Evolutionary conservation across 2,329 filamentous ascomycete species (phyloP), one percentile per base, ranked within the genome.

Genomic region (Exophiala dermatitidis): DNA sequence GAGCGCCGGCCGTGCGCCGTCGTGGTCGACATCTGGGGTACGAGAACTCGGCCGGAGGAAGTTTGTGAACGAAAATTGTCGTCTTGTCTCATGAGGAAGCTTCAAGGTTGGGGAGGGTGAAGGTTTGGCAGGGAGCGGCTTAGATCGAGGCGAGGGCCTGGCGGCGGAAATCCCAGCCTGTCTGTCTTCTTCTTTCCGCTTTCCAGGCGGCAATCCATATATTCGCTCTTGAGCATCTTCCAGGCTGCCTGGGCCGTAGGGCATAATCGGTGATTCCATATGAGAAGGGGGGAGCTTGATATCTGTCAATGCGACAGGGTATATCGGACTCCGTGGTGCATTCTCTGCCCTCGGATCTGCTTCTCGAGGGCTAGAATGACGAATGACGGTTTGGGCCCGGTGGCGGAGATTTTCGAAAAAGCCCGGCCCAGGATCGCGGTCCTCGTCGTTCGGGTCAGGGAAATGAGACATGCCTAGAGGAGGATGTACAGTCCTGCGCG

Each of bases 41-140:
- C 67, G 66, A 56, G 65, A 62, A 46, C 64, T 60, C 63, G 83
- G 78, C 56, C 74, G 74, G 69, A 96, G 93, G 48, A 95, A 82
- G 60, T 86, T 89, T 60, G 90, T 85, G 75, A 97, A 97, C 12
- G 88, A 94, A 71, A 97, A 98, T 66, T 95, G 88, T 56, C 91
- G 80, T 60, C 75, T 80, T 7, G 85, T 81, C 47, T 58, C 56
- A 9, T 53, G 62, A 26, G 46, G 55, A 30, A 37, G 56, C 56
- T 38, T 57, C 52, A 54, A 53, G 12, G 40, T 7, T 9, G 55
- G 50, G 4, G 58, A 59, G 4, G 55, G 50, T 5, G 59, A 46
- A 52, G 50, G 47, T 54, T 62, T 46, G 50, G 54, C 37, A 52
- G 62, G 49, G 19, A 62, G 48, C 10, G 60, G 56, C 45, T 60